phyloP scores from a whole-genome alignment of 2,329 filamentous ascomycete species.

The Sclerotinia spermophila region DNA sequence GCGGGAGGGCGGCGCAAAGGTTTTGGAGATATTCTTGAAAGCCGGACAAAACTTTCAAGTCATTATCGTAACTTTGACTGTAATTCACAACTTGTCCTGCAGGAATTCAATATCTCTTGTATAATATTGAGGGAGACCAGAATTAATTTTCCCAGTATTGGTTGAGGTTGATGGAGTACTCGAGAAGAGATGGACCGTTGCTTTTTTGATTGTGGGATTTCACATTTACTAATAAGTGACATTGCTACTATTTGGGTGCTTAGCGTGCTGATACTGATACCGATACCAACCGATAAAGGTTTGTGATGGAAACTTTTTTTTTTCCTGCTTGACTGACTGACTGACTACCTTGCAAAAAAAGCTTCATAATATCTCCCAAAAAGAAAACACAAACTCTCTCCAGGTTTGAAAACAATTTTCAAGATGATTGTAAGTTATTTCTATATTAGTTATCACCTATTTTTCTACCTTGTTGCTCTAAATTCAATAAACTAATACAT shows the following conservation, averaged over 20 bases:
- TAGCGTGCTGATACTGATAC: constrained; percentile 3
- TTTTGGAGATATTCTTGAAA: constrained; percentile 27
- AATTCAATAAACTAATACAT: constrained; percentile 1
- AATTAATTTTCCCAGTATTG: not conserved
- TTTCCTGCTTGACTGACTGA: not conserved
- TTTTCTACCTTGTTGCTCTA: not conserved
- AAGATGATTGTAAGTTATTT: constrained; percentile 32
- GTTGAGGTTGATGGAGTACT: constrained; percentile 5
- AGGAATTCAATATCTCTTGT: not conserved
- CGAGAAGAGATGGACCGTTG: constrained; percentile 4
- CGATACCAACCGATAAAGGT: constrained; percentile 5
- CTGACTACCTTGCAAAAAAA: not conserved
- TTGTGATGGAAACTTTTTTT: constrained; percentile 7
- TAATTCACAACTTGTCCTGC: constrained; percentile 21
- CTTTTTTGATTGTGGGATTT: constrained; percentile 14
- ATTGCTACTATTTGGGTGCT: not conserved
- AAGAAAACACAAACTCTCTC: not conserved
- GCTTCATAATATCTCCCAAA: not conserved
- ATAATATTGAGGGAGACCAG: not conserved
- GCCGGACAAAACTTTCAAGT: constrained; percentile 32
- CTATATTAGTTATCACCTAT: not conserved
- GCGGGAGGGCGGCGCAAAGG: constrained; percentile 30
- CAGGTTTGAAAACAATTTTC: not conserved
- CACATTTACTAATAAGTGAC: constrained; percentile 1
- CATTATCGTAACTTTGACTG: constrained; percentile 29